These are phyloP conservation scores for Fibroporia radiculosa DNA, from an alignment of 768 basidiomycete species.

Conservation along the genomic window DNA sequence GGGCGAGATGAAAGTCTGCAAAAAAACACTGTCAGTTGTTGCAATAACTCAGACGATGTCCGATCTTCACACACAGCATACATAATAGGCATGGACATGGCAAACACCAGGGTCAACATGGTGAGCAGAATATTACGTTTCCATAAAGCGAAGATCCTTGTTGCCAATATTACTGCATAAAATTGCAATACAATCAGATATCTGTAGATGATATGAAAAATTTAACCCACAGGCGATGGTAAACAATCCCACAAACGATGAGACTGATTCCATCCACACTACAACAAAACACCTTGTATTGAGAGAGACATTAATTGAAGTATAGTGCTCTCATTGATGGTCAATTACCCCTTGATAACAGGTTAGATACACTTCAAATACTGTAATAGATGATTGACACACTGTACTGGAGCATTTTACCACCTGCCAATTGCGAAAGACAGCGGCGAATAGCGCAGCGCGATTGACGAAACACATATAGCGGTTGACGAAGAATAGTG, in stretches of 20 bases:
- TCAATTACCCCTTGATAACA: neutral
- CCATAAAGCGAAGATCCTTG: neutral
- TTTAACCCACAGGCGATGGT: neutral
- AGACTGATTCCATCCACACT: neutral
- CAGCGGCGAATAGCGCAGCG: conserved; percentile 2
- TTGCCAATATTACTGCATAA: neutral
- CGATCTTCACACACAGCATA: neutral
- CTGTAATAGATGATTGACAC: neutral
- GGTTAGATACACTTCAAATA: neutral
- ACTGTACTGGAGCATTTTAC: too few species aligned
- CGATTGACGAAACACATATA: conserved; percentile 6
- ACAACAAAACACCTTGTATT: neutral
- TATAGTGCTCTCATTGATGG: neutral
- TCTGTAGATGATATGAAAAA: neutral
- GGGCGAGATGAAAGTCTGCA: neutral
- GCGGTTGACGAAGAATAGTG: conserved; percentile 10
- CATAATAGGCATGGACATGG: neutral
- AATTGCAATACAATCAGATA: neutral
- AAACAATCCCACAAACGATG: neutral
- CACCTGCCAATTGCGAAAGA: too few species aligned
- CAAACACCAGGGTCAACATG: neutral
- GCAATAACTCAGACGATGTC: too few species aligned
- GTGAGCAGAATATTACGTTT: neutral
- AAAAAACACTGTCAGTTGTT: too few species aligned
- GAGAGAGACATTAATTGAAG: neutral